Evolutionary conservation across 495 filamentous ascomycete genomes (phyloP), one percentile per base, ranked within the genome.

Genomic region (Hypomontagnella submonticulosa): DNA sequence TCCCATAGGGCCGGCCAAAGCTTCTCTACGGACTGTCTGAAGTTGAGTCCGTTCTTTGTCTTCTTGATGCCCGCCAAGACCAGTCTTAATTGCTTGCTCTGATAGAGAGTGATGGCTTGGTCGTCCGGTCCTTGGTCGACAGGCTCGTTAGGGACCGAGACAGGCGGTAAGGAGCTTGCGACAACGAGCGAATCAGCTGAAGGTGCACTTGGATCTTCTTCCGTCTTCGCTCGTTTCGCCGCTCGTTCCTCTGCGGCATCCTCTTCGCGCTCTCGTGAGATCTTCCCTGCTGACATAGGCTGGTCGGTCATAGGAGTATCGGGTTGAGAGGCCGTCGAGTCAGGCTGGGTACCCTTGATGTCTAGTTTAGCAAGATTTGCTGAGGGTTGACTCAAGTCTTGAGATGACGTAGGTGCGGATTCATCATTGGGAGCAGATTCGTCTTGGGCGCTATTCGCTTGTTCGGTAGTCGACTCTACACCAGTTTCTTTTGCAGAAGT

Each of bases 61-160:
- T 93, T 91, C 77, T 94, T 95, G 43, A 92, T 77, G 61, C 88
- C 90, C 20, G 86, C 85, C 9, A 97, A 73, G 13, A 83, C 78
- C 46, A 72, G 72, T 4, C 81, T 67, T 16, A 84, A 70, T 51
- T 80, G 81, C 59, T 78, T 82, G 33, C 60, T 72, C 62, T 85
- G 78, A 54, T 75, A 79, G 0, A 75, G 70, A 1, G 84, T 81
- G 20, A 87, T 79, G 1, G 71, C 68, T 46, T 74, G 54, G 13
- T 67, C 40, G 36, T 79, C 66, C 0, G 75, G 62, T 0, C 67
- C 62, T 1, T 61, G 37, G 42, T 77, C 76, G 10, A 48, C n/a
- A 67, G 52, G 7, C 40, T 67, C 56, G 69, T 67, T 38, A 30
- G 62, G 33, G 60, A 51, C 8, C 23, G 61, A 19, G 9, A 53